Percentiles rank a stretch among this genome's conserved stretches.
phyloP scores from a whole-genome alignment of 1,284 basidiomycete genomes.

The Mycena citricolor region DNA sequence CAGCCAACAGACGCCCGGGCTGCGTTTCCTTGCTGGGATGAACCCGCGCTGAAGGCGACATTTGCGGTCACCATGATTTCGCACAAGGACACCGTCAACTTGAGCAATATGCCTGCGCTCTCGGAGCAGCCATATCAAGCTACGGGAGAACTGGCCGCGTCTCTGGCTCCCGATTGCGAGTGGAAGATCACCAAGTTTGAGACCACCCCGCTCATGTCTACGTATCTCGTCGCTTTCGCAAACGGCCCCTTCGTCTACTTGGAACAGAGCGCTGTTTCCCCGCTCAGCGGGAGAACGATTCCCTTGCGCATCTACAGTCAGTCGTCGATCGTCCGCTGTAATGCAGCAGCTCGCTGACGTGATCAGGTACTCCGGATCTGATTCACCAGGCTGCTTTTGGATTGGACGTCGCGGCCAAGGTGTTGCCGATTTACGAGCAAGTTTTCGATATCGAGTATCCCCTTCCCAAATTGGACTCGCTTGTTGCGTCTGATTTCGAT shows the following conservation, averaged over 20 bases:
- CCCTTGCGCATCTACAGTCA: slow-evolving; percentile 84
- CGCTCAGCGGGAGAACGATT: slow-evolving; percentile 78
- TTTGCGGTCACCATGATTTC: slow-evolving; percentile 86
- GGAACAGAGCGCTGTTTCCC: slow-evolving; percentile 78
- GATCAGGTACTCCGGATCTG: slow-evolving; percentile 77
- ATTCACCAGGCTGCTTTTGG: slow-evolving; percentile 84
- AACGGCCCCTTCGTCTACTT: slow-evolving; percentile 82
- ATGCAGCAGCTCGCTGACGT: slow-evolving; percentile 5
- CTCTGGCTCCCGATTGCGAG: slow-evolving; percentile 37
- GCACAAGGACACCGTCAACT: slow-evolving; percentile 69
- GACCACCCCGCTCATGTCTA: slow-evolving; percentile 81
- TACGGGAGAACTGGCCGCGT: slow-evolving; percentile 38
- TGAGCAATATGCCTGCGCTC: slow-evolving; percentile 85
- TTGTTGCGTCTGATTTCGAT: slow-evolving; percentile 86
- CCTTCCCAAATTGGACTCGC: slow-evolving; percentile 89
- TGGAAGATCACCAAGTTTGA: slow-evolving; percentile 86
- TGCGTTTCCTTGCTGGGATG: slow-evolving; percentile 91
- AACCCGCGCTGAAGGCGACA: slow-evolving; percentile 89
- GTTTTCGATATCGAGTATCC: slow-evolving; percentile 91
- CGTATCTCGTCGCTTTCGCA: slow-evolving; percentile 90
- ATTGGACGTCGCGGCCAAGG: slow-evolving; percentile 85
- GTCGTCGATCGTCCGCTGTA: slow-evolving; percentile 21
- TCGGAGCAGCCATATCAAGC: slow-evolving; percentile 53
- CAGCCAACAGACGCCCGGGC: slow-evolving; percentile 86
- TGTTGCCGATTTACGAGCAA: slow-evolving; percentile 91